These are phyloP conservation scores for Vigna unguiculata DNA, from an alignment of 306 rosid species.

Conservation along the genomic window DNA sequence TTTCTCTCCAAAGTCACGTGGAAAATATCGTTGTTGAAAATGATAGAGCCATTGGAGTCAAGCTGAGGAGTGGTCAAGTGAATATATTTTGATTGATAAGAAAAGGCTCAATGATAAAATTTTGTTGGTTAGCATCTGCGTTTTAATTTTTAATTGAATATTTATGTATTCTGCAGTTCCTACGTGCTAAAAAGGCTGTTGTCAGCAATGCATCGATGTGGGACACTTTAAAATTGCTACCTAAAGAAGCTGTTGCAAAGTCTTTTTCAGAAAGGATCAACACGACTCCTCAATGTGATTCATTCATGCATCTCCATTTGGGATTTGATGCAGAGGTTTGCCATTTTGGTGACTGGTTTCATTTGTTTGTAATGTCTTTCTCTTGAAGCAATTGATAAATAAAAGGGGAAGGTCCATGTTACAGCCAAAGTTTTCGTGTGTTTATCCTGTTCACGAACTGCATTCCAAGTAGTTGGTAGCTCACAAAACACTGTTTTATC, in stretches of 20 bases:
- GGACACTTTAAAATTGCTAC: constrained; percentile 85
- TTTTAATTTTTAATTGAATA: constrained; percentile 5
- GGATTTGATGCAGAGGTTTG: constrained; percentile 88
- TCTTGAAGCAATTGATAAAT: constrained; percentile 16
- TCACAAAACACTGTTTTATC: not conserved
- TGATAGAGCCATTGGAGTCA: constrained; percentile 83
- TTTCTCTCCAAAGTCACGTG: constrained; percentile 83
- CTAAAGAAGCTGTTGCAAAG: constrained; percentile 69
- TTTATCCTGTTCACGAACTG: not conserved
- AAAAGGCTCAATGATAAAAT: not conserved
- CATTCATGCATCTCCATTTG: constrained; percentile 98
- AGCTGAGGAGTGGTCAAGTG: constrained; percentile 80
- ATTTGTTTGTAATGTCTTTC: constrained; percentile 30
- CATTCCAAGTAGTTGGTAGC: not conserved
- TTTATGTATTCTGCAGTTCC: constrained; percentile 62
- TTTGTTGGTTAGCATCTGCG: not conserved
- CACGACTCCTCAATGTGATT: constrained; percentile 79
- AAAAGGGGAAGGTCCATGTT: constrained; percentile 18
- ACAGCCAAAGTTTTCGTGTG: not conserved
- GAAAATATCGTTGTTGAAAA: constrained; percentile 75
- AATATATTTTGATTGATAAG: constrained; percentile 27
- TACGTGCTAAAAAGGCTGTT: constrained; percentile 85
- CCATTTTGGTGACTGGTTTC: constrained; percentile 31
- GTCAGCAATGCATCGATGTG: constrained; percentile 95
- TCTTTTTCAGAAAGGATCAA: constrained; percentile 63